These are phyloP conservation scores for Podaxis sp. DNA, from an alignment of 768 basidiomycete species.

Conservation along the genomic window DNA sequence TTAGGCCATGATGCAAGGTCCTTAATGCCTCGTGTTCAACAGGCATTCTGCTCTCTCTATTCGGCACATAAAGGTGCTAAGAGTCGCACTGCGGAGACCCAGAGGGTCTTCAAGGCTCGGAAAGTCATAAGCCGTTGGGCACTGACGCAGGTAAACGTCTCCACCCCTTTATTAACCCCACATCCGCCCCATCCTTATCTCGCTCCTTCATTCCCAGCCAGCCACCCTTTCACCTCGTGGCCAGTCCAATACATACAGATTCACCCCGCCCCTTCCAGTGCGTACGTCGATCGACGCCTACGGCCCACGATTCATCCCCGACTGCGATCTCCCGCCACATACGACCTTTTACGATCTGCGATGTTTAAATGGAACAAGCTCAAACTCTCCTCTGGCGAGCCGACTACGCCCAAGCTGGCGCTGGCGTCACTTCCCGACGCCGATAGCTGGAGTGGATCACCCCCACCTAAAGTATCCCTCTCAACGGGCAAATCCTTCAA, in stretches of 20 bases:
- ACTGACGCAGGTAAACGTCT: conserved; percentile 6
- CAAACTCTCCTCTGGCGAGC: conserved; percentile 10
- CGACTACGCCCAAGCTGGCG: conserved; percentile 13
- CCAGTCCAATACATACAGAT: conserved; percentile 1
- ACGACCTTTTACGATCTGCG: conserved; percentile 9
- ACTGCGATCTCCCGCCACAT: background rate
- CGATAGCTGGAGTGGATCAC: background rate
- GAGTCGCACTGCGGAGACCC: conserved; percentile 1
- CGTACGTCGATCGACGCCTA: conserved; percentile 8
- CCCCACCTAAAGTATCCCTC: background rate
- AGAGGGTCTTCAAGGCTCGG: conserved; percentile 7
- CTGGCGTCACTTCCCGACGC: conserved; percentile 9
- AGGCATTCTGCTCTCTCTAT: conserved; percentile 8
- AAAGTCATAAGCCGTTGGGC: conserved; percentile 8
- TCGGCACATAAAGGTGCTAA: conserved; percentile 12
- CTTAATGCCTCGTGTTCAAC: conserved; percentile 14
- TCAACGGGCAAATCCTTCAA: conserved; percentile 7
- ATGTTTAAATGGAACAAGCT: conserved; percentile 15
- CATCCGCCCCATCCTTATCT: background rate
- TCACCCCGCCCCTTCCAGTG: background rate
- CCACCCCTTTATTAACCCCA: background rate
- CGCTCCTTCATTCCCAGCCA: conserved; percentile 2
- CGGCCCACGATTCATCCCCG: background rate
- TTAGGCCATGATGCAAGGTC: conserved; percentile 10
- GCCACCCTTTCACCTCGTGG: conserved; percentile 14